Evolutionary conservation across 2,329 filamentous ascomycete genomes (phyloP).

Genomic region (Nothophaeocryptopus gaeumannii): DNA sequence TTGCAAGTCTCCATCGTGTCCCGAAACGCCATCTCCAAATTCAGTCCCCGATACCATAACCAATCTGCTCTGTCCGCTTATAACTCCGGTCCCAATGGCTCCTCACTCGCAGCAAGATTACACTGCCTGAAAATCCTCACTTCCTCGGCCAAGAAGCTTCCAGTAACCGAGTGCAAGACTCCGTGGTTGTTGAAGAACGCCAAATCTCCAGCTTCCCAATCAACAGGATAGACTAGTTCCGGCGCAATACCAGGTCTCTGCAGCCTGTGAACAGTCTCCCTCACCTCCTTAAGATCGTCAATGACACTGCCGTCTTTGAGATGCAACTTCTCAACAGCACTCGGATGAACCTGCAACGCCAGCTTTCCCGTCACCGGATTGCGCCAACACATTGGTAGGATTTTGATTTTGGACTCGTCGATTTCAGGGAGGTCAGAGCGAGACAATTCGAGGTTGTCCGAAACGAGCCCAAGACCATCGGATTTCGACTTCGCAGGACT

Average conservation of each 20-base stretch:
- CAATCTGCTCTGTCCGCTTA: too few species aligned
- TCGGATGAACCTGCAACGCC: slow-evolving; percentile 72
- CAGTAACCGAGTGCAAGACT: slow-evolving; percentile 71
- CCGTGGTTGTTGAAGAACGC: slow-evolving; percentile 78
- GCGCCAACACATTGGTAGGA: slow-evolving; percentile 73
- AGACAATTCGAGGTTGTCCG: slow-evolving; percentile 62
- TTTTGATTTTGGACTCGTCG: slow-evolving; percentile 64
- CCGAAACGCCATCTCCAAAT: background rate
- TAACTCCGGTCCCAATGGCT: slow-evolving; percentile 52
- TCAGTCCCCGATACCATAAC: too few species aligned
- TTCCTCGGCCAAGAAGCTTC: slow-evolving; percentile 70
- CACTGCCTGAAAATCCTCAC: slow-evolving; percentile 74
- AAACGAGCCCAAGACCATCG: slow-evolving; percentile 69
- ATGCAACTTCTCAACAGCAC: slow-evolving; percentile 67
- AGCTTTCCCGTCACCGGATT: slow-evolving; percentile 69
- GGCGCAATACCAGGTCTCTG: slow-evolving; percentile 72
- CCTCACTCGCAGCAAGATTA: slow-evolving; percentile 66
- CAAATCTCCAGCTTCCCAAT: slow-evolving; percentile 74
- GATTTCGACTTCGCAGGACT: slow-evolving; percentile 62
- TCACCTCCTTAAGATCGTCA: slow-evolving; percentile 64
- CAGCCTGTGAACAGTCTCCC: slow-evolving; percentile 67
- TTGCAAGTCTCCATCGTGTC: background rate
- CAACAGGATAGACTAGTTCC: slow-evolving; percentile 65
- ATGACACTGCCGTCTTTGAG: slow-evolving; percentile 64
- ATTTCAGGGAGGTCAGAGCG: slow-evolving; percentile 61